Base-by-base conservation (phyloP, 2,329 filamentous ascomycete species). In the Teratosphaeria nubilosa region DNA sequence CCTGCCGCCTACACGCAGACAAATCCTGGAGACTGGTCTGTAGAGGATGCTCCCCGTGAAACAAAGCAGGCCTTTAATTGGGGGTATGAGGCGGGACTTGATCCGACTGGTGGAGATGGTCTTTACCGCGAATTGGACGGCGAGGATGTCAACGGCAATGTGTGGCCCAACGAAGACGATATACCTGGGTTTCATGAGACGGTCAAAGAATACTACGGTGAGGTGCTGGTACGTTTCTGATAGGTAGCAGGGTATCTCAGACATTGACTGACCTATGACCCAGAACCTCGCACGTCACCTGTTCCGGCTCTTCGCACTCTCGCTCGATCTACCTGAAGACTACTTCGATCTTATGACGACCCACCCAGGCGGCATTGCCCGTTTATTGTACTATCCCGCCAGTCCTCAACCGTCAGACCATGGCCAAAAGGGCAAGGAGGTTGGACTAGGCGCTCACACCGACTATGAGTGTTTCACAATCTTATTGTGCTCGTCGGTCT, bases 21-120 rank as follows among this genome's bases (percentile, higher is more conserved):
- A 20, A 74, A 74, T 13, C 73, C 73, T 13, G 71, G 71, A 34
- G 62, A 68, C 37, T 66, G 65, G 65, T 55, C 53, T 32, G 55
- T 56, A 11, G 59, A 59, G 14, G 61, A 62, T 22, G 66, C 64
- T 13, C 62, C 62, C 7, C 64, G 69, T 16, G 74, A 77, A 63
- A 72, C 70, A 0, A 76, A 76, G 58, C 72, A 76, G 56, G 72
- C 69, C 1, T 76, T 75, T 64, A 76, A 76, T 55, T 76, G 72
- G 64, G 71, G 73, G 6, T 77, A 77, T 57, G 75, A 76, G 62
- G 65, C 63, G 22, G 68, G 62, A 9, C 65, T 77, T 5, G 75
- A 76, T 57, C 66, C 64, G 1, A 71, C 65, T 0, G 74, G 73
- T 4, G 74, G 74, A 14, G 74, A 77, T 66, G 74, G 74, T 4